phyloP scores from a whole-genome alignment of 371 early-diverging fungal species.

The Mucor lusitanicus region DNA sequence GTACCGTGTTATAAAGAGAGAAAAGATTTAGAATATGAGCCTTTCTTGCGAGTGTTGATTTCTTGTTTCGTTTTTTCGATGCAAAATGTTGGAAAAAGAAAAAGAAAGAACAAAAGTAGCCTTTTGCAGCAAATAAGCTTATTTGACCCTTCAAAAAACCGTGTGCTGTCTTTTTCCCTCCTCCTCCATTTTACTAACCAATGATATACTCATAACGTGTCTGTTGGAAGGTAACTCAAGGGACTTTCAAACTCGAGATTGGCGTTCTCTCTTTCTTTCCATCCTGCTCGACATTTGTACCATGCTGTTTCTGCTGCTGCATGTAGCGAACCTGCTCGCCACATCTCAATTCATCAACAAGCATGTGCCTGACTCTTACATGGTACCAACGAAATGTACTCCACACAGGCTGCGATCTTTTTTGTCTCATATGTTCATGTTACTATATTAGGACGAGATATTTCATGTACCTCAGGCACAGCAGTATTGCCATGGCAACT shows the following conservation, averaged over 20 bases:
- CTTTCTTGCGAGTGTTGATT: not conserved
- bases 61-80: not conserved
- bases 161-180: not conserved
- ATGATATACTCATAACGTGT: slow-evolving; percentile 7
- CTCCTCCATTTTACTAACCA: not conserved
- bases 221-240: not conserved
- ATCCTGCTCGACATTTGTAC: not conserved
- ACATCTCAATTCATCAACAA: slow-evolving; percentile 25
- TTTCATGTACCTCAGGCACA: slow-evolving; percentile 95
- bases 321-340: not conserved
- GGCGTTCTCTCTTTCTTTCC: not conserved
- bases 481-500: slow-evolving; percentile 78
- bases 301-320: not conserved
- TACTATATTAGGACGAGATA: slow-evolving; percentile 78
- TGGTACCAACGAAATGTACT: slow-evolving; percentile 41
- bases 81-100: not conserved
- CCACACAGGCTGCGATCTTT: not conserved
- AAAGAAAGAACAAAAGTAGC: not conserved
- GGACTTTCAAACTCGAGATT: not conserved
- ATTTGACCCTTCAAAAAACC: not conserved
- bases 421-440: not conserved
- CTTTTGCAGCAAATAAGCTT: no score
- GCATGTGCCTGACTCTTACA: slow-evolving; percentile 57
- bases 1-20: slow-evolving; percentile 12
- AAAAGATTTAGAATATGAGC: not conserved